Evolutionary conservation across 306 rosid species (phyloP), one percentile per base, ranked within the genome.

Genomic region (Psophocarpus tetragonolobus): DNA sequence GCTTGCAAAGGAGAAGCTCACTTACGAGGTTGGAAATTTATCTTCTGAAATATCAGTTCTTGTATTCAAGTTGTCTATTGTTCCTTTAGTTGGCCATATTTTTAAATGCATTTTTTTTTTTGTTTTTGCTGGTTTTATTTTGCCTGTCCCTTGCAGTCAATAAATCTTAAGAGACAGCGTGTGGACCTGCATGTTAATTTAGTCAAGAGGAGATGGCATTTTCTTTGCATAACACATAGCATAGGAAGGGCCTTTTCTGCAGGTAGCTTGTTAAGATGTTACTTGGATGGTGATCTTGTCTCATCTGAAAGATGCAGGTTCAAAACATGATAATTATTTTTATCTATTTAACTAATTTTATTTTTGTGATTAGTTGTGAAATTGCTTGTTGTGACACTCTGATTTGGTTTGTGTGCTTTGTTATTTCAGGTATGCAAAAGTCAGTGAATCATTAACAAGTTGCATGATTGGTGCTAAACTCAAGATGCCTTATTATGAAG

Each of bases 231-330:
- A 81, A 91, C 97, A 51, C 98, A 95, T 74, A 92, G 97, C 87
- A 92, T 95, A 74, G 98, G 98, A 80, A 91, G 98, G 84, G 92
- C 98, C 69, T 95, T 95, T 86, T 95, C 97, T 20, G 97, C 93
- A 20, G 97, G 98, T 84, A 95, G 98, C 88, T 83, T 92, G 86
- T 80, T 95, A 84, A 89, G 89, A 85, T 95, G 93, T 85, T 91
- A 90, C 67, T 80, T 95, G 82, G 97, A 95, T 81, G 98, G 97
- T 72, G 85, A 81, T 81, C 98, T 95, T 70, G 88, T 95, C 75
- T 91, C 98, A 53, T 95, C 97, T 44, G 97, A 95, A 85, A 89
- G 90, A 91, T 95, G 98, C 98, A 95, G 98, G 98, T 95, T 74
- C 23, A 47, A 76, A 56, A 74, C 67, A 23, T 61, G 30, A 68